phyloP scores from a whole-genome alignment of 805 yeast genomes.

The Kuraishia hungarica region DNA sequence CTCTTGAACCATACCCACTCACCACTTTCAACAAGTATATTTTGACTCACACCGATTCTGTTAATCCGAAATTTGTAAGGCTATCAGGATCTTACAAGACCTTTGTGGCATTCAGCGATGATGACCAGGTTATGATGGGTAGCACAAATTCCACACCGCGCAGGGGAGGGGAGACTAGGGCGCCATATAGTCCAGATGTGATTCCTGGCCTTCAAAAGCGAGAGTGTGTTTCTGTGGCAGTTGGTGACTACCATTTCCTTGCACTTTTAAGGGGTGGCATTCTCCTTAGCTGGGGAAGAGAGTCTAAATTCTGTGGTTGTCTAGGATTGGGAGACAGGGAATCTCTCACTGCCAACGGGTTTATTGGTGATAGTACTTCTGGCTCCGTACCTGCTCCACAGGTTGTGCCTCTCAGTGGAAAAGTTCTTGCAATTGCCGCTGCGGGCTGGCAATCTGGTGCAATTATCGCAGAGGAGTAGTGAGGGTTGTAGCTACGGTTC shows the following conservation, averaged over 20 bases:
- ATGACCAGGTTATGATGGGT: slow-evolving; percentile 38
- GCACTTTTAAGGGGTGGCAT: slow-evolving; percentile 56
- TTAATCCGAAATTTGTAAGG: slow-evolving; percentile 31
- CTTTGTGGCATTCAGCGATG: slow-evolving; percentile 48
- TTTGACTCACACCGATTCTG: slow-evolving; percentile 9
- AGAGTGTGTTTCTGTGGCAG: slow-evolving; percentile 44
- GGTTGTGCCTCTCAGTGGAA: slow-evolving; percentile 27
- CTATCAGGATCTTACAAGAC: slow-evolving; percentile 45
- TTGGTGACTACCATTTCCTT: slow-evolving; percentile 66
- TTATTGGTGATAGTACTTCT: slow-evolving; percentile 7
- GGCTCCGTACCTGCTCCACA: slow-evolving; percentile 33
- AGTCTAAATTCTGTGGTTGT: slow-evolving; percentile 55
- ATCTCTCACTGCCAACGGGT: slow-evolving; percentile 1
- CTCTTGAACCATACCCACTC: slow-evolving; percentile 12
- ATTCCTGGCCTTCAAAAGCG: slow-evolving; percentile 35
- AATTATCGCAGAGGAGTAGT: slow-evolving; percentile 23
- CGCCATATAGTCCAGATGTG: slow-evolving; percentile 17
- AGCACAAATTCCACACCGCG: slow-evolving; percentile 12
- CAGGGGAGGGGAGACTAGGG: background rate
- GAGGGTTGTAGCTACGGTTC: no score
- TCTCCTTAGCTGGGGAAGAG: slow-evolving; percentile 60
- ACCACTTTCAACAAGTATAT: slow-evolving; percentile 25
- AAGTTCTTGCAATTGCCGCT: slow-evolving; percentile 56
- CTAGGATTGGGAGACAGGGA: slow-evolving; percentile 48
- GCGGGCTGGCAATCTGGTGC: slow-evolving; percentile 82